A percentile compares a stretch with the other conserved stretches of the same genome.
These are phyloP conservation scores for Huntiella decipiens DNA, from an alignment of 2,329 filamentous ascomycete genomes.

Conservation along the genomic window DNA sequence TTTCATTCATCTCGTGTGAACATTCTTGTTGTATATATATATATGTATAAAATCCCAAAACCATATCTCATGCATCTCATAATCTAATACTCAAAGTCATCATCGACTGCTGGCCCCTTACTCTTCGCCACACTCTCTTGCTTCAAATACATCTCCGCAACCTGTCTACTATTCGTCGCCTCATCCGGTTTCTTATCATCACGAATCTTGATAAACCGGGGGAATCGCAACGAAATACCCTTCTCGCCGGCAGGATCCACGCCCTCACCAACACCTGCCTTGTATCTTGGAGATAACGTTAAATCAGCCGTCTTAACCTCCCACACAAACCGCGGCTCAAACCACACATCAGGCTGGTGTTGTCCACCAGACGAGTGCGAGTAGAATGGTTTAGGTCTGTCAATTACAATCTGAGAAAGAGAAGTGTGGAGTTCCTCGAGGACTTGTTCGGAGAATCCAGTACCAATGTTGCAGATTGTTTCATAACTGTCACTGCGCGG, in stretches of 20 bases:
- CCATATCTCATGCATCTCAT: background rate
- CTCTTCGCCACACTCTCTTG: constrained; percentile 80
- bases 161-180: constrained; percentile 65
- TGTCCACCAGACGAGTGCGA: constrained; percentile 64
- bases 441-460: constrained; percentile 84
- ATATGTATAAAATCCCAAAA: background rate
- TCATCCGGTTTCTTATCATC: constrained; percentile 94
- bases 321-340: constrained; percentile 88
- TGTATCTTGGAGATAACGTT: constrained; percentile 80
- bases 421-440: constrained; percentile 70
- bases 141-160: constrained; percentile 92
- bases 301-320: constrained; percentile 94
- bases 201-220: constrained; percentile 73
- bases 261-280: constrained; percentile 70
- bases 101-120: constrained; percentile 74
- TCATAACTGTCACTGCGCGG: constrained; percentile 64
- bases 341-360: constrained; percentile 96
- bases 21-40: background rate
- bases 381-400: constrained; percentile 87
- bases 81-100: constrained; percentile 89
- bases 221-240: constrained; percentile 80
- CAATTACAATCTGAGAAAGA: constrained; percentile 62
- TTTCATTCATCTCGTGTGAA: background rate
- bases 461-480: constrained; percentile 95
- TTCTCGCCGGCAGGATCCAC: constrained; percentile 51